These are phyloP conservation scores for Trypanosoma lewisi DNA, from an alignment of 208 protist genomes.

Conservation along the genomic window DNA sequence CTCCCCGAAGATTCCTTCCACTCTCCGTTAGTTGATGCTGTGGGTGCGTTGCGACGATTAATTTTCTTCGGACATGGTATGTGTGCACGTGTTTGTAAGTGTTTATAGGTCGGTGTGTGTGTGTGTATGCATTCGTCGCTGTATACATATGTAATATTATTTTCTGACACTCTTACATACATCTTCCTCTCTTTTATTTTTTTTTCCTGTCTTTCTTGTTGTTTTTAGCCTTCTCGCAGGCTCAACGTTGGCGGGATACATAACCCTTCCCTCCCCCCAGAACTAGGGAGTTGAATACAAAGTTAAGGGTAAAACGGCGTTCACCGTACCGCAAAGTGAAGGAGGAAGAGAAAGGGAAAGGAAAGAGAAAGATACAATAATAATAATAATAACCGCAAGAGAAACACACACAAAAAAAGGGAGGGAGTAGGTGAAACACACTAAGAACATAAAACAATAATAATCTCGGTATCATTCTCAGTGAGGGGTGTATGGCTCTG, in stretches of 20 bases:
- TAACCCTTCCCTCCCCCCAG: not conserved
- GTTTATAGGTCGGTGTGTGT: not conserved
- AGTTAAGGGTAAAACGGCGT: not conserved
- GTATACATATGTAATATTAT: not conserved
- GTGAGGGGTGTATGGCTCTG: not conserved
- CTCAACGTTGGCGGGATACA: not conserved
- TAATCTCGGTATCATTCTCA: no score
- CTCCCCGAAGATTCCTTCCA: no score
- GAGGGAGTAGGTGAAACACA: not conserved
- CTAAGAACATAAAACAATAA: not conserved
- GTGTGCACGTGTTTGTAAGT: no score
- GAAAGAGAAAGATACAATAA: not conserved
- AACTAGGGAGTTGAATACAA: not conserved
- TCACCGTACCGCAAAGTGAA: not conserved
- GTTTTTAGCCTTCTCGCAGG: conserved; percentile 9
- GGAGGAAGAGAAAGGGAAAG: not conserved
- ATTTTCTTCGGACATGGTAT: no score
- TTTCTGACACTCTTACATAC: not conserved
- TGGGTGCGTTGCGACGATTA: no score
- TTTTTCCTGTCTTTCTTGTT: conserved; percentile 4
- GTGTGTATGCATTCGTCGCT: not conserved
- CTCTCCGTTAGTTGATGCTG: no score
- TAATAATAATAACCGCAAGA: no score
- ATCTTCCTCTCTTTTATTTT: conserved; percentile 3
- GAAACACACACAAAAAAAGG: no score